Base-by-base conservation (phyloP, 495 filamentous ascomycete genomes). In the Echria macrotheca region DNA sequence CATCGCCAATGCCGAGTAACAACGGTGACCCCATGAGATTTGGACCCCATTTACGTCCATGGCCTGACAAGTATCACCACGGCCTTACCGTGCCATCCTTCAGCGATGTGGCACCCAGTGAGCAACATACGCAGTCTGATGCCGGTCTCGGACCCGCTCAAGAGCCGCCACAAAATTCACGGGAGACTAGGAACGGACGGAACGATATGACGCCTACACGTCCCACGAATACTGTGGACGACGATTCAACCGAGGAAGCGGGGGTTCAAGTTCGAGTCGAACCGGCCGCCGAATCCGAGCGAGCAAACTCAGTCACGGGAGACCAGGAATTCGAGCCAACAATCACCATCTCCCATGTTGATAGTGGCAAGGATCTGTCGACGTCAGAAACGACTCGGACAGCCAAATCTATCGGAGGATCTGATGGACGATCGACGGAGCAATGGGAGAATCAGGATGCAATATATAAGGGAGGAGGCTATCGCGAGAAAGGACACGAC, bases 1-100 rank as follows among this genome's bases (percentile, higher is more conserved):
- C 70, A 3, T 72, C 69, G 24, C 71, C 70, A 18, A 49, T 65
- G 37, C 69, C 70, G 38, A 66, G 65, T 29, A 61, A 73, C 53
- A 55, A 64, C 33, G 64, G 52, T 49, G 49, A 49, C 15, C 51
- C 59, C 15, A 47, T 57, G 3, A 32, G 51, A 12, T 56, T 44
- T 38, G 49, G 49, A 6, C 50, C 29, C n/a, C 47, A 47, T 7
- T 36, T 44, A 12, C 53, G 55, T 29, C 57, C 60, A 5, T 69
- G 60, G 63, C 58, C 61, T 1, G 63, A 65, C 12, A 53, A 47
- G 1, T 38, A 55, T 21, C 52, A 53, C 18, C 12, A 21, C 6
- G 50, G 28, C 3, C 48, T 47, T 3, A 52, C 43, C 8, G 68
- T 60, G 49, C 44, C 54, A 12, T 57, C 58, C 6, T 41, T 56